Evolutionary conservation across 2,329 filamentous ascomycete species (phyloP).

Genomic region (Xylariaceae sp.): DNA sequence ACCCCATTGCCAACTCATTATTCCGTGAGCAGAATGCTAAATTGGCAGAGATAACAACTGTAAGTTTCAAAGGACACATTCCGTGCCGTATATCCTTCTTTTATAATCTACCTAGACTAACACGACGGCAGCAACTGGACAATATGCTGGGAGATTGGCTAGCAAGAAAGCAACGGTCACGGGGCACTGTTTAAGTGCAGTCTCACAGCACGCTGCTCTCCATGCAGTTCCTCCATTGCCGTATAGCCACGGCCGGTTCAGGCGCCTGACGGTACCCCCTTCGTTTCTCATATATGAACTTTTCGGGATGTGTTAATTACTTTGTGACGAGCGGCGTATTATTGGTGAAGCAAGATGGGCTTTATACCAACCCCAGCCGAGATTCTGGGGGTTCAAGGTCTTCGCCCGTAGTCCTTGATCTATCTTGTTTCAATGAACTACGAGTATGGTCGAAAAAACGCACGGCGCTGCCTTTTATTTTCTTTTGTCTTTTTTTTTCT

Average conservation of each 20-base stretch:
- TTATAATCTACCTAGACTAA: slow-evolving; percentile 19
- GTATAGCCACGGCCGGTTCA: not conserved
- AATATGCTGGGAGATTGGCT: slow-evolving; percentile 80
- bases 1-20: slow-evolving; percentile 73
- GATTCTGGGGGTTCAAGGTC: slow-evolving; percentile 7
- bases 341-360: slow-evolving; percentile 13
- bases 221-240: not conserved
- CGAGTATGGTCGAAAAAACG: slow-evolving; percentile 7
- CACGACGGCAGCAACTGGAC: slow-evolving; percentile 62
- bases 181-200: slow-evolving; percentile 13
- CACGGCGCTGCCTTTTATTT: not conserved
- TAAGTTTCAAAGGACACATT: slow-evolving; percentile 35
- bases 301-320: slow-evolving; percentile 9
- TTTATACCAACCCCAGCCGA: slow-evolving; percentile 15
- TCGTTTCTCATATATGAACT: slow-evolving; percentile 8
- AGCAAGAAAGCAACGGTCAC: slow-evolving; percentile 54
- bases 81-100: not conserved
- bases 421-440: slow-evolving; percentile 16
- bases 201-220: not conserved
- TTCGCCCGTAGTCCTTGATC: slow-evolving; percentile 9
- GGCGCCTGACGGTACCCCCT: slow-evolving; percentile 2
- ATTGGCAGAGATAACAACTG: slow-evolving; percentile 77
- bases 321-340: slow-evolving; percentile 14
- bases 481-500: slow-evolving; percentile 9
- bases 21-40: slow-evolving; percentile 85